Percentiles rank a stretch among this genome's conserved stretches.
phyloP scores from a whole-genome alignment of 345 rosid species.

The Hibiscus tridactylites region DNA sequence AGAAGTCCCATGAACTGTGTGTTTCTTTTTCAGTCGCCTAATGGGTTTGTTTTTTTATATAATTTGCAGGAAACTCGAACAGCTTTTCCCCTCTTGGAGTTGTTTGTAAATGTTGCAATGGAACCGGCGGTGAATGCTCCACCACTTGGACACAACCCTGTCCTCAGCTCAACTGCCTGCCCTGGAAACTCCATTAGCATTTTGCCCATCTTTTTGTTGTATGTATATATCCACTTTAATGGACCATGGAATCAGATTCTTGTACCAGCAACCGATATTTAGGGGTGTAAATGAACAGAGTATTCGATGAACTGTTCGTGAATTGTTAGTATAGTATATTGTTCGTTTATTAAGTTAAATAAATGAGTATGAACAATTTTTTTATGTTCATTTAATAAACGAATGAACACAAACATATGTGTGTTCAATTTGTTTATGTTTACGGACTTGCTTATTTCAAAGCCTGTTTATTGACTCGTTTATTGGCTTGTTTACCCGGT shows the following conservation, averaged over 20 bases:
- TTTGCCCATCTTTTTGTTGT: neutral
- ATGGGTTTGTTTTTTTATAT: neutral
- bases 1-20: neutral
- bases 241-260: neutral
- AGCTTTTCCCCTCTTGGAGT: slow-evolving; percentile 42
- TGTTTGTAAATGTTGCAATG: slow-evolving; percentile 58
- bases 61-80: slow-evolving; percentile 26
- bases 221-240: neutral
- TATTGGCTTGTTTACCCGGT: too few relatives aligned
- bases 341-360: too few relatives aligned
- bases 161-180: slow-evolving; percentile 40
- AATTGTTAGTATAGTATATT: too few relatives aligned
- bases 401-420: too few relatives aligned
- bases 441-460: too few relatives aligned
- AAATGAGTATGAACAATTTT: too few relatives aligned
- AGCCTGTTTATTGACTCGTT: too few relatives aligned
- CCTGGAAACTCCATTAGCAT: slow-evolving; percentile 39
- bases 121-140: slow-evolving; percentile 29
- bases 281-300: too few relatives aligned
- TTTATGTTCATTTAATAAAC: too few relatives aligned
- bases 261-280: too few relatives aligned
- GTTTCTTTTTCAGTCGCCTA: neutral
- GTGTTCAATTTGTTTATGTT: too few relatives aligned
- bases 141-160: slow-evolving; percentile 41
- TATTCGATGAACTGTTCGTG: too few relatives aligned